Percentiles rank a stretch among this genome's conserved stretches.
Evolutionary conservation across 1,284 basidiomycete genomes (phyloP).

Genomic region (Trichosporon sp.): DNA sequence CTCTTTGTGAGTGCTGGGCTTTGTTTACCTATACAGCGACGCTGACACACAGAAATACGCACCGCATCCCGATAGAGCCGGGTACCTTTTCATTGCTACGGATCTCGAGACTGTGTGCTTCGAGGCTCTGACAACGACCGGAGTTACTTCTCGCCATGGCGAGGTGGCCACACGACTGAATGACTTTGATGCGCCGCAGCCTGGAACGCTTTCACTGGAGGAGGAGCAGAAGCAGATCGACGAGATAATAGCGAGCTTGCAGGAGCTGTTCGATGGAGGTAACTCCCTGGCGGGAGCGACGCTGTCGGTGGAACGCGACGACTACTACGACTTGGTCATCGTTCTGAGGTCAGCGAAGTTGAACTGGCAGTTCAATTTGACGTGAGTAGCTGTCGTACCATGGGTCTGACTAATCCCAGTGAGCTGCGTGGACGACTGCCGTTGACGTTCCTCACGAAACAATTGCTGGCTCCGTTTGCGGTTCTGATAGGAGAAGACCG

Average conservation of each 20-base stretch:
- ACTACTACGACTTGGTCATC: slow-evolving; percentile 42
- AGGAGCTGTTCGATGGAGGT: slow-evolving; percentile 29
- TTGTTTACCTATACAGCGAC: neutral
- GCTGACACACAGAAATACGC: slow-evolving; percentile 41
- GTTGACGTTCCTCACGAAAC: slow-evolving; percentile 37
- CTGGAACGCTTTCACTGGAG: neutral
- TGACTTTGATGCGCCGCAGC: slow-evolving; percentile 20
- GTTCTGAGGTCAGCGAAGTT: slow-evolving; percentile 25
- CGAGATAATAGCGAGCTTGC: slow-evolving; percentile 29
- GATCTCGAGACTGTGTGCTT: slow-evolving; percentile 39
- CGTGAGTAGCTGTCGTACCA: slow-evolving; percentile 25
- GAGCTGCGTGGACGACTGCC: slow-evolving; percentile 37
- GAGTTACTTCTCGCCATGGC: slow-evolving; percentile 34
- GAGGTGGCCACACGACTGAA: slow-evolving; percentile 22
- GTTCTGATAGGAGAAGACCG: slow-evolving; percentile 35
- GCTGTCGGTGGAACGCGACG: slow-evolving; percentile 36
- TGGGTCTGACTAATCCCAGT: slow-evolving; percentile 19
- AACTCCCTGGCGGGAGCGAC: slow-evolving; percentile 29
- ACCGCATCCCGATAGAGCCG: slow-evolving; percentile 38
- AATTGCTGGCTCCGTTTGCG: slow-evolving; percentile 40
- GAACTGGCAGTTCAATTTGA: slow-evolving; percentile 41
- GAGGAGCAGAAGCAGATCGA: slow-evolving; percentile 33
- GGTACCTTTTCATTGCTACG: slow-evolving; percentile 45
- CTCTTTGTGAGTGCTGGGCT: slow-evolving; percentile 32
- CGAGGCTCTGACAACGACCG: slow-evolving; percentile 37